Base-by-base conservation (phyloP, 306 rosid species). In the Cicer chorassanicum region DNA sequence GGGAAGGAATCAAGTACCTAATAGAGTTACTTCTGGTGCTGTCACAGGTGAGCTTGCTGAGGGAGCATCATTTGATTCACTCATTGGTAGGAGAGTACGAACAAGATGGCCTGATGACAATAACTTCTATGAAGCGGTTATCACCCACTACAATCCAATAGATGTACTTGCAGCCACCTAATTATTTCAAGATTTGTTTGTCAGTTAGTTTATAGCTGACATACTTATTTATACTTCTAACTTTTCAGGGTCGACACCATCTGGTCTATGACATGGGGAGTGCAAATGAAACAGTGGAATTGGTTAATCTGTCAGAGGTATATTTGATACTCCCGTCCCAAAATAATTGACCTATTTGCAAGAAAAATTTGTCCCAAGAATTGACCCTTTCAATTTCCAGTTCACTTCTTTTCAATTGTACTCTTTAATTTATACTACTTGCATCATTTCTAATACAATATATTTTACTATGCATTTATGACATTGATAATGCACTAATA, bases 41-140 rank as follows among this genome's bases (percentile, higher is more conserved):
- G 49, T 79, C 72, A 69, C 76, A 57, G 78, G 68, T 71, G 96
- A 88, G 78, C 93, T 60, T 77, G 82, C 86, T 39, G 96, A 93
- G 46, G 97, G 89, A 72, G 78, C 83, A 61, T 60, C 86, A 14
- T 45, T 68, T 74, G 87, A 84, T 83, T 78, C 97, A 55, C 82
- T 91, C 51, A 81, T 91, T 70, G 93, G 93, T 72, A 87, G 90
- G 84, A 91, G 85, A 89, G 93, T 93, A 53, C 89, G 90, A 63
- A 91, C 97, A 24, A 87, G 91, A 87, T 93, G 98, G 98, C 98
- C 98, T 1, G 97, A 91, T 83, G 97, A 93, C 81, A 93, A 93
- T 81, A 87, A 85, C 80, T 93, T 93, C 75, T 93, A 93, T 82
- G 98, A 89, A 87, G 97, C 98, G 43, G 85, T 91, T 81, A 91